phyloP scores from a whole-genome alignment of 257 asterid genomes.

The Scutellaria baicalensis region DNA sequence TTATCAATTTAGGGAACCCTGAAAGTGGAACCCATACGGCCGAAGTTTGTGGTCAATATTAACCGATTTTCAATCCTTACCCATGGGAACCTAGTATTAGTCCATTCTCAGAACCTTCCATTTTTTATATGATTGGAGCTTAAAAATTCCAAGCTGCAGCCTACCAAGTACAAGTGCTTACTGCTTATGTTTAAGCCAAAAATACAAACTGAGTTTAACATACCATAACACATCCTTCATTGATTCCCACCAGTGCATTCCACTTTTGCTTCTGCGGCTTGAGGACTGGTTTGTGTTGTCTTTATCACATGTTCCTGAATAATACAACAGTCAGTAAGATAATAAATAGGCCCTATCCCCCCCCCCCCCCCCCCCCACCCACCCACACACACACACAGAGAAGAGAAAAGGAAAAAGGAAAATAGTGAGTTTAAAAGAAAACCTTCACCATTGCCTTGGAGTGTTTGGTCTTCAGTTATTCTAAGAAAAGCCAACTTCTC shows the following conservation, averaged over 20 bases:
- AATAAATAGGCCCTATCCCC: background rate
- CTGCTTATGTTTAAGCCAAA: background rate
- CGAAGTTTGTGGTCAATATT: no score
- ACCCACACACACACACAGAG: background rate
- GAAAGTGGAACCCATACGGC: no score
- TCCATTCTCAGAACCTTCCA: background rate
- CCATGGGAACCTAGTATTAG: background rate
- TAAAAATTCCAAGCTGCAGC: background rate
- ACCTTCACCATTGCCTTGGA: slow-evolving; percentile 26
- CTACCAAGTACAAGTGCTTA: background rate
- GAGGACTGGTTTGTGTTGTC: slow-evolving; percentile 26
- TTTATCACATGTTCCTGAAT: slow-evolving; percentile 22
- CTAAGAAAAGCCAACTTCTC: slow-evolving; percentile 70
- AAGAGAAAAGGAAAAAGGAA: background rate
- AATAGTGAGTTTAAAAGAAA: background rate
- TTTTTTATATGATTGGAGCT: background rate
- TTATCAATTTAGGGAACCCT: no score
- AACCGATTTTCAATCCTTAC: background rate
- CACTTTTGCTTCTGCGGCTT: slow-evolving; percentile 23
- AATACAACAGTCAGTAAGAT: background rate
- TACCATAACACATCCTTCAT: slow-evolving; percentile 63
- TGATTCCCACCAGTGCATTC: slow-evolving; percentile 53
- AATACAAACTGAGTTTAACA: slow-evolving; percentile 8
- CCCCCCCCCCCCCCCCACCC: no score
- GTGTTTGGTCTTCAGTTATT: slow-evolving; percentile 30